These are phyloP conservation scores for Durotheca rogersii DNA, from an alignment of 495 filamentous ascomycete species.

Conservation along the genomic window DNA sequence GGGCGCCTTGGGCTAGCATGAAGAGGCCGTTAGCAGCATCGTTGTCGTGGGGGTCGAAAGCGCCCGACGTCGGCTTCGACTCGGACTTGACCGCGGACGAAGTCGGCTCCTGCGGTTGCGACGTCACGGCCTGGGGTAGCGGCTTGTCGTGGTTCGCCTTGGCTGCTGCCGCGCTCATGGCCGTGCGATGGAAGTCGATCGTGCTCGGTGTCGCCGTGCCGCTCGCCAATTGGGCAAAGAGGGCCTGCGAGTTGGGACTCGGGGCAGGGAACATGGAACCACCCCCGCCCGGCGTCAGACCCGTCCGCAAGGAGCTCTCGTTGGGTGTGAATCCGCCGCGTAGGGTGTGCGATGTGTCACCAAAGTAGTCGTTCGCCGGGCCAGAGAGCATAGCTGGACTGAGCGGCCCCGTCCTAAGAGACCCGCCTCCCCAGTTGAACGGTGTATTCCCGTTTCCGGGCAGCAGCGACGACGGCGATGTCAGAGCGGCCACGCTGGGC, in stretches of 20 bases:
- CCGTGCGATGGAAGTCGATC: constrained; percentile 92
- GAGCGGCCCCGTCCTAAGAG: constrained; percentile 85
- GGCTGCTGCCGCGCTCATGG: constrained; percentile 73
- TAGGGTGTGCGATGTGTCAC: constrained; percentile 74
- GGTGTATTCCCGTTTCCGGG: constrained; percentile 67
- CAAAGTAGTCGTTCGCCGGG: constrained; percentile 68
- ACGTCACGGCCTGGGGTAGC: constrained; percentile 45
- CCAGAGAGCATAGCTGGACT: constrained; percentile 98
- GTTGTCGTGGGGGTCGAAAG: constrained; percentile 83
- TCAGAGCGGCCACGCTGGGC: constrained; percentile 86
- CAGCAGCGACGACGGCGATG: constrained; percentile 80
- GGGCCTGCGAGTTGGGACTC: constrained; percentile 78
- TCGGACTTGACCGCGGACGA: constrained; percentile 45
- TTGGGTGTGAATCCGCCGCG: constrained; percentile 90
- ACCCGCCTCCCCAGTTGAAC: constrained; percentile 80
- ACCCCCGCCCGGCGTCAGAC: constrained; percentile 90
- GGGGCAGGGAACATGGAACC: constrained; percentile 97
- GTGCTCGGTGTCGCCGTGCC: constrained; percentile 85
- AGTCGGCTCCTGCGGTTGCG: constrained; percentile 51
- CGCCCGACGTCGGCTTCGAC: constrained; percentile 51
- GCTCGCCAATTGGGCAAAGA: constrained; percentile 76
- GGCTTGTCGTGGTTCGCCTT: constrained; percentile 50
- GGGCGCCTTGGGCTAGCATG: constrained; percentile 81
- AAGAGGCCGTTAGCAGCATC: constrained; percentile 95
- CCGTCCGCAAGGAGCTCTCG: constrained; percentile 90